A percentile compares a stretch with the other conserved stretches of the same genome.
phyloP scores from a whole-genome alignment of 148 eudicot species.

The Arctostaphylos glauca region DNA sequence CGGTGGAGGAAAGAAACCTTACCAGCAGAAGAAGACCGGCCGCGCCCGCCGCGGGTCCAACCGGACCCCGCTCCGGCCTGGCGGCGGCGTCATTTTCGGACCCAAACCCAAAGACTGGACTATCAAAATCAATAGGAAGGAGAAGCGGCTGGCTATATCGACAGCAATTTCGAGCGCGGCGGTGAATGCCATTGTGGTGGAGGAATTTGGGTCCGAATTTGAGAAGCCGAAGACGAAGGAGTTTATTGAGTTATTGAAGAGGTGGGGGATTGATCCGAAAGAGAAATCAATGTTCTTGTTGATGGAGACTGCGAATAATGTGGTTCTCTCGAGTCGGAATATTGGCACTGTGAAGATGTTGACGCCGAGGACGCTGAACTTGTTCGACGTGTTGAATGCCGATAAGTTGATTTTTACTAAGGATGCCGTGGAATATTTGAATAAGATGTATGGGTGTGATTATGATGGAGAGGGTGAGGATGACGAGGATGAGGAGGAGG shows the following conservation, averaged over 20 bases:
- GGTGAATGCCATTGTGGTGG: conserved; percentile 56
- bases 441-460: conserved; percentile 68
- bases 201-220: conserved; percentile 69
- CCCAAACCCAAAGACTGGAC: conserved; percentile 94
- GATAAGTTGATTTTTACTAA: conserved; percentile 71
- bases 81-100: conserved; percentile 87
- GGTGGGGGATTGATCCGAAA: conserved; percentile 84
- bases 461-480: conserved; percentile 46
- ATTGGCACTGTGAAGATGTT: conserved; percentile 79
- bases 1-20: conserved; percentile 85
- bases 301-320: conserved; percentile 67
- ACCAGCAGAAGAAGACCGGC: conserved; percentile 83
- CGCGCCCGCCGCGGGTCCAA: conserved; percentile 84
- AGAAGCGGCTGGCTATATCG: conserved; percentile 76
- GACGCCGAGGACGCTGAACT: conserved; percentile 84
- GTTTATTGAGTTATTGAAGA: conserved; percentile 66
- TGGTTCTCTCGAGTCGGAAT: conserved; percentile 76
- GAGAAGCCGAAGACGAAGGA: conserved; percentile 87
- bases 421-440: conserved; percentile 77
- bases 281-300: conserved; percentile 72
- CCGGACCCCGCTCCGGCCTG: conserved; percentile 76
- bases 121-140: conserved; percentile 81
- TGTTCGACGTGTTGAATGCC: conserved; percentile 77
- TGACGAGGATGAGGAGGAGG: conserved; percentile 37
- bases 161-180: conserved; percentile 74